phyloP scores from a whole-genome alignment of 441 rosid genomes.

The Dalechampia spathulata region DNA sequence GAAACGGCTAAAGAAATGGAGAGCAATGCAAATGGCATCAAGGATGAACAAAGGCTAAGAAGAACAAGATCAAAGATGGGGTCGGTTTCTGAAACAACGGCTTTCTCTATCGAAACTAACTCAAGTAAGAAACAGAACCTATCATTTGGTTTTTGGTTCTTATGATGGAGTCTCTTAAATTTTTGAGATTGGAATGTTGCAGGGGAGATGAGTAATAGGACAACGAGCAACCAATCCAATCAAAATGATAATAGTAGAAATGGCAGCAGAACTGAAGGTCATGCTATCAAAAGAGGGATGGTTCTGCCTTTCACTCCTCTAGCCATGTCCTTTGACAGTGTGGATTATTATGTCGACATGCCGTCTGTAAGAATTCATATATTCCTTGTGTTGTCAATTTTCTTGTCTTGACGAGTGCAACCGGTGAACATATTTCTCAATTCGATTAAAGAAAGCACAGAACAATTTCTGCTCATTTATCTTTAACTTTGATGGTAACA shows the following conservation, averaged over 20 bases:
- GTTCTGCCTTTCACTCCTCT: slow-evolving; percentile 86
- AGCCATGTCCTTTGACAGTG: slow-evolving; percentile 72
- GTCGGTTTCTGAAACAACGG: slow-evolving; percentile 21
- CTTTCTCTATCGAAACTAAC: slow-evolving; percentile 35
- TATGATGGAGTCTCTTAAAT: not conserved
- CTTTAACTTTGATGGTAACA: slow-evolving; percentile 14
- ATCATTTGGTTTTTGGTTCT: no score
- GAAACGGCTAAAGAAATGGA: no score
- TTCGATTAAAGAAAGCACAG: not conserved
- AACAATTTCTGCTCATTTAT: not conserved
- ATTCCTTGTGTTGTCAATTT: not conserved
- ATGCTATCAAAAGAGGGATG: slow-evolving; percentile 69
- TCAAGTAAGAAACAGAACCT: slow-evolving; percentile 45
- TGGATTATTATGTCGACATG: slow-evolving; percentile 84
- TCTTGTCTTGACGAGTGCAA: not conserved
- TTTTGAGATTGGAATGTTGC: slow-evolving; percentile 5
- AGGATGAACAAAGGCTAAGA: slow-evolving; percentile 20
- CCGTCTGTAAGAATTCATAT: slow-evolving; percentile 50
- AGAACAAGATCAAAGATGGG: no score
- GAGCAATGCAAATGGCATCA: no score
- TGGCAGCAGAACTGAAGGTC: slow-evolving; percentile 27
- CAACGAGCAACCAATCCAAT: slow-evolving; percentile 36
- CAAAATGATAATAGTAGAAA: slow-evolving; percentile 24
- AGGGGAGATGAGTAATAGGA: slow-evolving; percentile 51
- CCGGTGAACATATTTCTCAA: not conserved